Evolutionary conservation across 352 stramenopile species (phyloP), one percentile per base, ranked within the genome.

Genomic region (Phytopythium mirpurense): DNA sequence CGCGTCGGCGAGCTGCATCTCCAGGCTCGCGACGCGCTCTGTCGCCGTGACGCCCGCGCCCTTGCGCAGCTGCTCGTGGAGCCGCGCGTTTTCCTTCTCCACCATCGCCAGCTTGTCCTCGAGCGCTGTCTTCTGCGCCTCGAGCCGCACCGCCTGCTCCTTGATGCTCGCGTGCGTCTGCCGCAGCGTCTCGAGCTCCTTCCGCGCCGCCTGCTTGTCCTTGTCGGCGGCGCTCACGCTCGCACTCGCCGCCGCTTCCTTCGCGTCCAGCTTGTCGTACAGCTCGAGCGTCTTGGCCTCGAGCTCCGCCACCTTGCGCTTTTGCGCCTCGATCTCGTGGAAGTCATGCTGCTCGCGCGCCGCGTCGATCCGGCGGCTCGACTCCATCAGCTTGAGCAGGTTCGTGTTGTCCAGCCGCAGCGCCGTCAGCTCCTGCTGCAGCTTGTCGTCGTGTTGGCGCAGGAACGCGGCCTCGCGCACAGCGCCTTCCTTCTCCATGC

Each of bases 361-460:
- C 50, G 63, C 63, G 31, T 95, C 82, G 54, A 87, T 88, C 19
- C 75, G 68, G n/a, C 78, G 74, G 9, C 68, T 80, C 3, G 74
- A 80, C 26, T 92, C 81, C 81, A 92, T 88, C 8, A 90, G 63
- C 54, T 90, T 87, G 10, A 92, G 67, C 31, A 90, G 54, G 46
- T 87, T 89, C n/a, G 78, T 88, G 51, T 88, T 88, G 55, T 90
- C 81, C 26, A 83, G 54, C 26, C 81, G 78, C 57, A 88, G 19
- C 2, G 72, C 67, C 41, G 64, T 67, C 38, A 91, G 41, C 42
- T 89, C 76, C 29, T 82, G 65, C 51, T 84, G 69, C 47, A 74
- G 59, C 34, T 85, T 83, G 9, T 72, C 65, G 26, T 94, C 77
- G 35, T 89, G 82, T 36, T 83, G 78, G 29, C 76, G 72, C 18